Base-by-base conservation (phyloP, 2,329 filamentous ascomycete genomes). In the Xylariaceae sp. region DNA sequence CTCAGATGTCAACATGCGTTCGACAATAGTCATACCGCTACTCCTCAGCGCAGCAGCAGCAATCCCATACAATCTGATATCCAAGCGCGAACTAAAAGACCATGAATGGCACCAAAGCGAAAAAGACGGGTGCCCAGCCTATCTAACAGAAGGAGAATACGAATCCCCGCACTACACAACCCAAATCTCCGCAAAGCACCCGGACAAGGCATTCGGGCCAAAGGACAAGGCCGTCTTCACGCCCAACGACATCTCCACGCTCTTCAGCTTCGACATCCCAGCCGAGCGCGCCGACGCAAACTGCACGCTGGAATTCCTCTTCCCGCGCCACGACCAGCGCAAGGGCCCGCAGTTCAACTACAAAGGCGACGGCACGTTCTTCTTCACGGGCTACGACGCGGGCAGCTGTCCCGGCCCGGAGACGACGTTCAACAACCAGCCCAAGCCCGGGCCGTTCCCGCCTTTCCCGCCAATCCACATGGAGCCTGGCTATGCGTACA, bases 241-340 rank as follows among this genome's bases (percentile, higher is more conserved):
- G 4, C 65, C 70, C 1, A 67, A 66, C 51, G 67, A 70, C 51
- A 56, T 71, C 30, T 66, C 65, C 1, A 60, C 63, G 36, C 57
- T 78, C 55, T 77, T 77, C 68, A 72, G 71, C 54, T 78, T 78
- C 60, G 72, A 78, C 56, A 66, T 79, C 21, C 71, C 72, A 0
- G 57, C 65, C 2, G 63, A 62, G 3, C 67, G 72, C 46, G 54
- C 65, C 36, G 71, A 72, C 54, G 73, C 72, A 56, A 74, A 68
- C 30, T 79, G 77, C 68, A 74, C 70, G 5, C 63, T 78, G n/a
- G 65, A 73, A 53, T 77, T 80, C 65, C 63, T 74, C 36, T 70
- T 78, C 56, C 76, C 76, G 0, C 55, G 52, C 19, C 61, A 59
- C 57, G 55, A 61, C 13, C 65, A 70, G 57, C 66, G 74, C 6